Base-by-base conservation (phyloP, 495 filamentous ascomycete species). In the Cercophora samala region DNA sequence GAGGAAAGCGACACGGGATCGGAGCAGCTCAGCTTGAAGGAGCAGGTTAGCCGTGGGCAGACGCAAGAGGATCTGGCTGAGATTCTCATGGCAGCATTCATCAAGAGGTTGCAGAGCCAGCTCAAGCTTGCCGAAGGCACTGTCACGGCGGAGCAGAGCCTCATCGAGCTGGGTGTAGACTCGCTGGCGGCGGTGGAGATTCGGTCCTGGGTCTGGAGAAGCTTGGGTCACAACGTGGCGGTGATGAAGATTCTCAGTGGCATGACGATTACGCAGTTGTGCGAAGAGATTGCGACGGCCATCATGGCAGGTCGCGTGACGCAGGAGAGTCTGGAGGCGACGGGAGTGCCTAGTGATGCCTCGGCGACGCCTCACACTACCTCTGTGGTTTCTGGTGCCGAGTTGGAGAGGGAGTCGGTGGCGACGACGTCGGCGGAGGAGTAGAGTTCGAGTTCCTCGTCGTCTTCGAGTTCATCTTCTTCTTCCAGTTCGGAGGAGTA, bases 161-260 rank as follows among this genome's bases (percentile, higher is more conserved):
- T 79, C n/a, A 51, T 26, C 0, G 73, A 78, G 52, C 70, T 79
- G 9, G 83, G 82, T 0, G 77, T 83, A 4, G 83, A 85, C 67
- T 82, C 80, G 6, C 74, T 85, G n/a, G 76, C 83, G 0, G 82
- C 83, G 1, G 79, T 84, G 4, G 80, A 82, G 25, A 69, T 83
- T 2, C 76, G 82, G 0, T 67, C 74, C 0, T 85, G 83, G 83
- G 74, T 80, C 29, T 74, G 75, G 59, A 81, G 81, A 71, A 73
- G 76, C 22, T 58, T 83, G 0, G 76, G 74, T 3, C 74, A 73
- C 11, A 80, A 85, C 52, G 66, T 87, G 1, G 80, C 82, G 4
- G 83, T 86, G 4, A 78, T 85, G 60, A 83, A 87, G 74, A 79
- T 86, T 42, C 62, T 87, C 3, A 71, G 78, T 6, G 80, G 76